phyloP scores from a whole-genome alignment of 2,329 filamentous ascomycete species.

The Fusarium brevicatenulatum region DNA sequence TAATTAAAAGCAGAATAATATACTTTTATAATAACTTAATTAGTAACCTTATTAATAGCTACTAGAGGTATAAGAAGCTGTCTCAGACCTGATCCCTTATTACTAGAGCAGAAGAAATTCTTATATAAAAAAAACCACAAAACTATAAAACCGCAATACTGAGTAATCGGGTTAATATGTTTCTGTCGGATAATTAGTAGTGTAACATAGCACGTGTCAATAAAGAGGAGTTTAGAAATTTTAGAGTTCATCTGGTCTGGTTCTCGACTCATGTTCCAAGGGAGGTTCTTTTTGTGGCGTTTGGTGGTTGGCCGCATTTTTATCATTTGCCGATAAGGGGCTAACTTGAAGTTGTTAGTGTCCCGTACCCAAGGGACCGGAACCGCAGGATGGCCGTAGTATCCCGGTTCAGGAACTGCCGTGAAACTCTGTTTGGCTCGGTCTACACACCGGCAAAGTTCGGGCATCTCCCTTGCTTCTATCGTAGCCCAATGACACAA shows the following conservation, averaged over 20 bases:
- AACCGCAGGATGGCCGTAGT: background rate
- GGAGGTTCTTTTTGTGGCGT: background rate
- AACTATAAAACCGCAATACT: background rate
- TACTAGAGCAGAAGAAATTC: no score
- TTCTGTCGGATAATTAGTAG: background rate
- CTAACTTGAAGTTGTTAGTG: background rate
- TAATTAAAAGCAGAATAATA: no score
- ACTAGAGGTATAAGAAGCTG: no score
- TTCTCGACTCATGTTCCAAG: background rate
- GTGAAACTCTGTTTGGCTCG: background rate
- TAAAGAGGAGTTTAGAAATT: background rate
- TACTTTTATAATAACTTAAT: no score
- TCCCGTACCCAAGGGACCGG: background rate
- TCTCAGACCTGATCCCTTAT: no score
- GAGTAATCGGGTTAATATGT: background rate
- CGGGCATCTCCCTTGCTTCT: background rate
- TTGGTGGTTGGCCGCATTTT: background rate
- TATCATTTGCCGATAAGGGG: background rate
- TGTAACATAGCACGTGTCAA: background rate
- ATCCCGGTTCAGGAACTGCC: background rate
- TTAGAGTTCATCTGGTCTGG: background rate
- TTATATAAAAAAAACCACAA: no score
- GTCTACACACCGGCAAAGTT: background rate
- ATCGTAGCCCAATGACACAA: background rate
- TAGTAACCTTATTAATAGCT: no score